These are phyloP conservation scores for Blepharisma stoltei DNA, from an alignment of 73 alveolate species.

Conservation along the genomic window DNA sequence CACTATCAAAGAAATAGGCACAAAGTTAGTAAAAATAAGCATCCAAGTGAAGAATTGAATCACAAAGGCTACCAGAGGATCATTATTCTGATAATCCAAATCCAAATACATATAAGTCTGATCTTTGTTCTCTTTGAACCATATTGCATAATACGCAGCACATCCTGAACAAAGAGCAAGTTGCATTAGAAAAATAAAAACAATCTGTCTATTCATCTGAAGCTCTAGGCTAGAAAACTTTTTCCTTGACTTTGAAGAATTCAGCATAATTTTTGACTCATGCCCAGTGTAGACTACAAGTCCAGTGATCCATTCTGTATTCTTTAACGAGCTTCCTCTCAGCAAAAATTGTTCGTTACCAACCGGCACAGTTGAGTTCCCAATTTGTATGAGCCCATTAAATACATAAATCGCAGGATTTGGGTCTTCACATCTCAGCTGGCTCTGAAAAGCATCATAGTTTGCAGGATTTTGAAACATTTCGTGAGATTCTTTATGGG, in stretches of 20 bases:
- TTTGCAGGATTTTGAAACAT: neutral
- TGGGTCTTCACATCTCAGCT: slow-evolving; percentile 63
- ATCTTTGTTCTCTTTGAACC: slow-evolving; percentile 4
- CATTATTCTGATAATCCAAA: neutral
- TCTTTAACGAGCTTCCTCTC: slow-evolving; percentile 79
- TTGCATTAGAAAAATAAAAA: slow-evolving; percentile 42
- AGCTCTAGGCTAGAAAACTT: slow-evolving; percentile 69
- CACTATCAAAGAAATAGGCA: slow-evolving; percentile 82
- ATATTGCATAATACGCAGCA: slow-evolving; percentile 26
- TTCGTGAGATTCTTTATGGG: slow-evolving; percentile 30
- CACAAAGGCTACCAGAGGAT: neutral
- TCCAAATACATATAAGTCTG: neutral
- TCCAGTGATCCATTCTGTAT: slow-evolving; percentile 79
- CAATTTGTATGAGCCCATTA: slow-evolving; percentile 55
- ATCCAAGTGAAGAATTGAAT: slow-evolving; percentile 7
- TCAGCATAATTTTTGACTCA: slow-evolving; percentile 71
- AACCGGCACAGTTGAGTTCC: neutral
- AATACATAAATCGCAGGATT: slow-evolving; percentile 63
- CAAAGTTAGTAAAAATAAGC: slow-evolving; percentile 72
- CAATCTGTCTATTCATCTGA: slow-evolving; percentile 48
- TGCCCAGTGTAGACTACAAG: slow-evolving; percentile 83
- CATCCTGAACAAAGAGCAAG: slow-evolving; percentile 29
- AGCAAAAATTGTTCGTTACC: slow-evolving; percentile 24
- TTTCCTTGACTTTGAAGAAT: slow-evolving; percentile 59
- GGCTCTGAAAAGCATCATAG: slow-evolving; percentile 11